Conservation (phyloP, 2,329 filamentous ascomycete genomes). For the Alternaria viburni region DNA sequence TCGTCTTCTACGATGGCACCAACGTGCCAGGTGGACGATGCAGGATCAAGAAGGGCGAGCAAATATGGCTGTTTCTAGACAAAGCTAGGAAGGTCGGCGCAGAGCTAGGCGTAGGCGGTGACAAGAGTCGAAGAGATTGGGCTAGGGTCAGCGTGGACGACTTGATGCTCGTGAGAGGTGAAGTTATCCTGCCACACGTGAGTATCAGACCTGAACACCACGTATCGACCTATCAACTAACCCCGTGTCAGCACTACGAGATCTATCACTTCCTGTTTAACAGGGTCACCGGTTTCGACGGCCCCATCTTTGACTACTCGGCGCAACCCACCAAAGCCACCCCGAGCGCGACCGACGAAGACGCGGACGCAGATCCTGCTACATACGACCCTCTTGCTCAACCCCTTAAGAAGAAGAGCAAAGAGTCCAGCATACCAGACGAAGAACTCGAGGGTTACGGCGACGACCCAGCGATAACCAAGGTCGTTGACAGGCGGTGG, state of each 20-base stretch:
- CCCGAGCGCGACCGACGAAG: conserved; percentile 24
- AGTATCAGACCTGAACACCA: conserved; percentile 25
- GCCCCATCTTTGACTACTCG: conserved; percentile 79
- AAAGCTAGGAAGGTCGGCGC: conserved; percentile 89
- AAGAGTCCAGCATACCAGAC: conserved; percentile 52
- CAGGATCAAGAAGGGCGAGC: conserved; percentile 90
- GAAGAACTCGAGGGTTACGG: conserved; percentile 70
- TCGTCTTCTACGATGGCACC: conserved; percentile 96
- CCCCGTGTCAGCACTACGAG: conserved; percentile 79
- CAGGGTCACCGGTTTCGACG: conserved; percentile 75
- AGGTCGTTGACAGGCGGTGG: conserved; percentile 95
- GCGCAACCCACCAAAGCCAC: conserved; percentile 55
- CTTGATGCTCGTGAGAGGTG: conserved; percentile 87
- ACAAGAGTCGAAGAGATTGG: conserved; percentile 80
- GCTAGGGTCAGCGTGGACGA: conserved; percentile 94
- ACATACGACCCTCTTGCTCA: conserved; percentile 52
- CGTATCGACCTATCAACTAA: conserved; percentile 15
- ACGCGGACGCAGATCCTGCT: conserved; percentile 25
- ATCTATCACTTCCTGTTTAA: conserved; percentile 98
- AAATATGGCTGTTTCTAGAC: conserved; percentile 91
- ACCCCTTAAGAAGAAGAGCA: conserved; percentile 44
- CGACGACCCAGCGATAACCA: conserved; percentile 82
- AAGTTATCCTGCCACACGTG: conserved; percentile 93
- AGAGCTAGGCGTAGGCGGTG: conserved; percentile 73
- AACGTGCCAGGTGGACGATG: conserved; percentile 85